These are phyloP conservation scores for Nitzschia sp. DNA, from an alignment of 108 stramenopile genomes.

Conservation along the genomic window DNA sequence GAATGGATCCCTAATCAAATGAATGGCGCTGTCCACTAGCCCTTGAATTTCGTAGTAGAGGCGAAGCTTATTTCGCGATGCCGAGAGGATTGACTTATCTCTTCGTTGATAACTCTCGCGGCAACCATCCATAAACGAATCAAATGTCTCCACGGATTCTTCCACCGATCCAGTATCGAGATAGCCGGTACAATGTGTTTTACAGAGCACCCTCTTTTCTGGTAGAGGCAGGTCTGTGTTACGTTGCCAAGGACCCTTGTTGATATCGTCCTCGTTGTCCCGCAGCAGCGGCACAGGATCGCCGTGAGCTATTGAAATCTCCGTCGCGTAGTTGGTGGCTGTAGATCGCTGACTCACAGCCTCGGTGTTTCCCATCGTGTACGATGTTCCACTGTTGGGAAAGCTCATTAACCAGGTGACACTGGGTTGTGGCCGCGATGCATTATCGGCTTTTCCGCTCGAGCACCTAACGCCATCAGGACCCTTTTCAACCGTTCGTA, in stretches of 20 bases:
- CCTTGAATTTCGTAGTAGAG: slow-evolving; percentile 2
- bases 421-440: neutral
- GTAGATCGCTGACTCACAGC: slow-evolving; percentile 26
- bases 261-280: slow-evolving; percentile 17
- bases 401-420: slow-evolving; percentile 32
- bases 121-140: slow-evolving; percentile 28
- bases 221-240: slow-evolving; percentile 31
- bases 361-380: slow-evolving; percentile 31
- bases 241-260: slow-evolving; percentile 46
- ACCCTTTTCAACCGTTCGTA: too few species aligned
- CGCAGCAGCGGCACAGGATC: slow-evolving; percentile 11
- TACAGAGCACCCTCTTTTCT: slow-evolving; percentile 46
- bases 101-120: slow-evolving; percentile 7
- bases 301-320: neutral
- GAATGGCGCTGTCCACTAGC: slow-evolving; percentile 54
- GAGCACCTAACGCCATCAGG: too few species aligned
- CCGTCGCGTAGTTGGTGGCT: slow-evolving; percentile 42
- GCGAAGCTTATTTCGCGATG: neutral
- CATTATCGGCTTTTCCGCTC: too few species aligned
- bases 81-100: neutral
- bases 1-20: slow-evolving; percentile 65
- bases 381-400: slow-evolving; percentile 53
- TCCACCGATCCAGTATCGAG: neutral
- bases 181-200: slow-evolving; percentile 63
- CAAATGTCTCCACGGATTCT: slow-evolving; percentile 41